These are phyloP conservation scores for Ophiostoma ulmi DNA, from an alignment of 2,329 filamentous ascomycete species.

Conservation along the genomic window DNA sequence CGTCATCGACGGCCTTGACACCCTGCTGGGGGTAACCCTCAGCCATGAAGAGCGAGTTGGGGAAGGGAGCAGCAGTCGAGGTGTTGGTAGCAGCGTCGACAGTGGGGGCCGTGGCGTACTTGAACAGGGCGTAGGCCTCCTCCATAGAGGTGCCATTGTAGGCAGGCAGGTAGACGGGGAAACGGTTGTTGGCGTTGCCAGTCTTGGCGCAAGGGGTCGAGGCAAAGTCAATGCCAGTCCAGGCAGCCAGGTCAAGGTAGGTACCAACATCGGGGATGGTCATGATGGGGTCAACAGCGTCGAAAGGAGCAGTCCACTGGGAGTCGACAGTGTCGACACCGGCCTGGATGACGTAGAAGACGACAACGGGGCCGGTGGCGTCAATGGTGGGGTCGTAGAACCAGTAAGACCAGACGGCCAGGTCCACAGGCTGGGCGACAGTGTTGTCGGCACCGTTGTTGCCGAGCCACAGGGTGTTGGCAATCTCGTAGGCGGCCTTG, in stretches of 20 bases:
- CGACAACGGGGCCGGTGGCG: slow-evolving; percentile 38
- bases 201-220: slow-evolving; percentile 41
- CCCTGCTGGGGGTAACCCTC: slow-evolving; percentile 49
- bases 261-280: slow-evolving; percentile 32
- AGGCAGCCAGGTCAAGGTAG: slow-evolving; percentile 43
- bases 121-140: slow-evolving; percentile 35
- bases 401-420: slow-evolving; percentile 50
- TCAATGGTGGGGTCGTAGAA: slow-evolving; percentile 39
- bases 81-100: slow-evolving; percentile 20
- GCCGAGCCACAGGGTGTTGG: slow-evolving; percentile 40
- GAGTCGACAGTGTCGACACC: slow-evolving; percentile 39
- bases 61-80: slow-evolving; percentile 31
- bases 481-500: slow-evolving; percentile 41
- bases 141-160: slow-evolving; percentile 36
- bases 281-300: slow-evolving; percentile 38
- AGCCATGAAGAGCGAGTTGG: slow-evolving; percentile 46
- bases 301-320: slow-evolving; percentile 37
- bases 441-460: slow-evolving; percentile 31
- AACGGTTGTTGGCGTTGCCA: slow-evolving; percentile 39
- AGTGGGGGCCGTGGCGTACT: slow-evolving; percentile 26
- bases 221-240: slow-evolving; percentile 39
- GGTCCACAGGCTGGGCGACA: slow-evolving; percentile 36
- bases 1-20: slow-evolving; percentile 36
- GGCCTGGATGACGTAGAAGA: slow-evolving; percentile 42
- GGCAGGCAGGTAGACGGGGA: slow-evolving; percentile 41